Evolutionary conservation across 2,329 filamentous ascomycete species (phyloP).

Genomic region (Alternaria dauci): DNA sequence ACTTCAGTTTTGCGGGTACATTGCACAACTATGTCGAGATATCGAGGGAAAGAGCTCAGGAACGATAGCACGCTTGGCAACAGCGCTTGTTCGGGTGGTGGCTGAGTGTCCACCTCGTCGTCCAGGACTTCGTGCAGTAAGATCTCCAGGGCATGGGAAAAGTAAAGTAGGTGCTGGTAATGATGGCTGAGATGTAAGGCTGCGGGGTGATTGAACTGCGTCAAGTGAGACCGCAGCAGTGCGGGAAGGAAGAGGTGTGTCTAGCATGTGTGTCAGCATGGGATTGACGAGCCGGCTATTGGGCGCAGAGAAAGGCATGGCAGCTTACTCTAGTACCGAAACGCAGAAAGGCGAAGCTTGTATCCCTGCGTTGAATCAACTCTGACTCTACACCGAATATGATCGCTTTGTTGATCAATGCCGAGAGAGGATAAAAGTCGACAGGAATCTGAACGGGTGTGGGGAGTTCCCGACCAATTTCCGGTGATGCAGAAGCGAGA

Average conservation of each 20-base stretch:
- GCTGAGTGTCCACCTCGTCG: conserved; percentile 82
- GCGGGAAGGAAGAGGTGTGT: conserved; percentile 94
- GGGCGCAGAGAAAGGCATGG: conserved; percentile 9
- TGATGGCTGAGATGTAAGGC: conserved; percentile 84
- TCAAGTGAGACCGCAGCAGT: conserved; percentile 80
- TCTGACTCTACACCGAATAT: conserved; percentile 91
- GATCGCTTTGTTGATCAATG: conserved; percentile 87
- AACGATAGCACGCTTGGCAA: conserved; percentile 63
- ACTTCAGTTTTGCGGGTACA: conserved; percentile 98
- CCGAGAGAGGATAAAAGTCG: conserved; percentile 95
- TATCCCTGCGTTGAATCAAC: conserved; percentile 88
- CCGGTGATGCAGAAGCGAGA: conserved; percentile 72
- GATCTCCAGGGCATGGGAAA: conserved; percentile 90
- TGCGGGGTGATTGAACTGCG: conserved; percentile 77
- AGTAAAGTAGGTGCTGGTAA: conserved; percentile 88
- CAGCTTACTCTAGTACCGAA: conserved; percentile 81
- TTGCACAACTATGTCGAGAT: conserved; percentile 94
- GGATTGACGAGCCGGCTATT: conserved; percentile 7
- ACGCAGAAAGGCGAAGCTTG: conserved; percentile 88
- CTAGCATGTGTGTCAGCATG: conserved; percentile 56
- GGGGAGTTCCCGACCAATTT: conserved; percentile 74
- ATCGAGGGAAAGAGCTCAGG: conserved; percentile 70
- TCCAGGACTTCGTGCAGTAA: conserved; percentile 92
- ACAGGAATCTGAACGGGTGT: conserved; percentile 78
- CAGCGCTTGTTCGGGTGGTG: conserved; percentile 57